A percentile compares a stretch with the other conserved stretches of the same genome.
Evolutionary conservation across 495 filamentous ascomycete genomes (phyloP).

Genomic region (Oidiodendron maius): DNA sequence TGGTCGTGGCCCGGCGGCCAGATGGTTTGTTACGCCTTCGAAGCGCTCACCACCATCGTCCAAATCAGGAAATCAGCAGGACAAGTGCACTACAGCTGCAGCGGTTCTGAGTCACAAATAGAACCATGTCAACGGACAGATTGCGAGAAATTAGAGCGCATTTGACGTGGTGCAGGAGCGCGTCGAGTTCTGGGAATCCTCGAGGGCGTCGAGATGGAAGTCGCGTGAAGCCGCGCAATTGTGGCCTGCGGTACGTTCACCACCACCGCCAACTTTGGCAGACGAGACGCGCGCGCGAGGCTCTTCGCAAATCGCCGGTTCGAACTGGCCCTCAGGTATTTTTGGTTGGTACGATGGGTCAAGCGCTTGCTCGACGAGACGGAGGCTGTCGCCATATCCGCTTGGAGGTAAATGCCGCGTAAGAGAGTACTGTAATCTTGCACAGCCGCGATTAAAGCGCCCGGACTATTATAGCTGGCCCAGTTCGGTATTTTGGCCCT

Average conservation of each 20-base stretch:
- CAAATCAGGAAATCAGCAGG: background rate
- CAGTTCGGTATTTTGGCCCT: too few relatives aligned
- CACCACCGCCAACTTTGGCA: slow-evolving; percentile 18
- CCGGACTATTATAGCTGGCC: background rate
- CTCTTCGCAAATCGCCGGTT: background rate
- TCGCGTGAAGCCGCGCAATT: background rate
- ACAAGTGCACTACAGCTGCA: slow-evolving; percentile 8
- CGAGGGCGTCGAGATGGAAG: background rate
- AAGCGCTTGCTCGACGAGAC: slow-evolving; percentile 21
- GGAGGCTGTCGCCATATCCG: slow-evolving; percentile 9
- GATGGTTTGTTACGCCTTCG: slow-evolving; percentile 22
- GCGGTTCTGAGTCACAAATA: slow-evolving; percentile 21
- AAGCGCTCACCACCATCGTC: slow-evolving; percentile 2
- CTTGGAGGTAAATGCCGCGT: slow-evolving; percentile 16
- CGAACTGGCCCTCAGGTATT: background rate
- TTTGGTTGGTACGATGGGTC: background rate
- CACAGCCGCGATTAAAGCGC: slow-evolving; percentile 23
- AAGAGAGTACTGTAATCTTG: slow-evolving; percentile 17
- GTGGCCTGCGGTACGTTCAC: slow-evolving; percentile 1
- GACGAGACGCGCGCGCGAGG: background rate
- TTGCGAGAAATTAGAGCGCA: too few relatives aligned
- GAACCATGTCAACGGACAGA: slow-evolving; percentile 5
- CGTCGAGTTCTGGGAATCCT: background rate
- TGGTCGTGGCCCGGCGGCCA: slow-evolving; percentile 21
- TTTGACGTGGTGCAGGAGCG: too few relatives aligned